A percentile compares a stretch with the other conserved stretches of the same genome.
Evolutionary conservation across 2,329 filamentous ascomycete species (phyloP).

Genomic region (Botrytis tulipae): DNA sequence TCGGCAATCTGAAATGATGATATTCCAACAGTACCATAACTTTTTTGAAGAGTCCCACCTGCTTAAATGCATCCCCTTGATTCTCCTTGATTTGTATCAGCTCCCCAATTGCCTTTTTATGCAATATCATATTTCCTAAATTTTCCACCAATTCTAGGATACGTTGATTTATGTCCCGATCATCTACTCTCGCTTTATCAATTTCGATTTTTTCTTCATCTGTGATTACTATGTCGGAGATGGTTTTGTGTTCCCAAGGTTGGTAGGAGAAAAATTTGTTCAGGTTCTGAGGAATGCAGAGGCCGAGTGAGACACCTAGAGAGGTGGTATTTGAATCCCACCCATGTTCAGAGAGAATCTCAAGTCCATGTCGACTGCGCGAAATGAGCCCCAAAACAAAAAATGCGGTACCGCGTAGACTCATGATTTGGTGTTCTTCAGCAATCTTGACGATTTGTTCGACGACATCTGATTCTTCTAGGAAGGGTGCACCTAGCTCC

Average conservation of each 20-base stretch:
- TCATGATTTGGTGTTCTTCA: conserved; percentile 84
- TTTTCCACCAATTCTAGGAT: conserved; percentile 85
- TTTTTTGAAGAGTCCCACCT: conserved; percentile 76
- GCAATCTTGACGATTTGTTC: conserved; percentile 85
- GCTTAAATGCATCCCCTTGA: conserved; percentile 72
- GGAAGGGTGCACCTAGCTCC: conserved; percentile 91
- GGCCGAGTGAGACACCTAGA: conserved; percentile 78
- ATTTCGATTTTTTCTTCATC: conserved; percentile 48
- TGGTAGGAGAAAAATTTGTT: conserved; percentile 72
- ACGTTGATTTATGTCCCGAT: conserved; percentile 63
- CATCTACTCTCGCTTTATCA: conserved; percentile 50
- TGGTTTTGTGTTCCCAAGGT: conserved; percentile 50
- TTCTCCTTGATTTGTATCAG: conserved; percentile 75
- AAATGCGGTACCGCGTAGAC: conserved; percentile 90
- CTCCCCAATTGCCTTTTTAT: conserved; percentile 81
- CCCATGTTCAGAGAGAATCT: conserved; percentile 83
- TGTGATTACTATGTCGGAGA: conserved; percentile 38
- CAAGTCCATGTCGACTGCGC: conserved; percentile 84
- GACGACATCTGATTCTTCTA: conserved; percentile 87
- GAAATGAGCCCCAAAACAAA: conserved; percentile 94
- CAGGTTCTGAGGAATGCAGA: conserved; percentile 80
- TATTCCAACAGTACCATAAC: conserved; percentile 81
- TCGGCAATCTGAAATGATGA: conserved; percentile 83
- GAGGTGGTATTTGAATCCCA: conserved; percentile 91
- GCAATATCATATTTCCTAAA: conserved; percentile 88